Base-by-base conservation (phyloP, 441 rosid genomes). In the Gossypium schwendimanii region DNA sequence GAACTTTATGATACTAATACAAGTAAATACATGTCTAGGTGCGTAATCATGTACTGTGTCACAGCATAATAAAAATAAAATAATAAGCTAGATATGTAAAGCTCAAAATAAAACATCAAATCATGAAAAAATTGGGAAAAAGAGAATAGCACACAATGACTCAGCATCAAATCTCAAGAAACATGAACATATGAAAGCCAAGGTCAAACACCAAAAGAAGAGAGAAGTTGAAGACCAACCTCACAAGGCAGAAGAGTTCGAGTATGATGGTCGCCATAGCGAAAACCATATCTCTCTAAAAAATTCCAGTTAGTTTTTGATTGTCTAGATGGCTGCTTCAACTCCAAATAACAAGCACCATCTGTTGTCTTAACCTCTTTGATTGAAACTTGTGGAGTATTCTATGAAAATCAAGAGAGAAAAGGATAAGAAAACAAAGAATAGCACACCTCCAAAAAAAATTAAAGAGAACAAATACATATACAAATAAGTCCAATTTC, bases 201-300 rank as follows among this genome's bases (percentile, higher is more conserved):
- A 52, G 31, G 39, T 53, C n/a, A 62, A 53, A 69, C 31, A 63
- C 18, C 31, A 47, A 59, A 70, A 39, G 50, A 75, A 24, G 64
- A 63, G 77, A 36, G 60, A 59, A 77, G 54, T 55, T 77, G 80
- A 84, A 47, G 70, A 76, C 76, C 76, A 83, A 96, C 99, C 99
- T 96, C 99, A 72, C 86, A 85, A 44, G 99, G 92, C 71, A 96
- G 97, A 80, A 96, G 82, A 33, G 91, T 71, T 45, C 99, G 84
- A 6, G 71, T 82, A 50, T 67, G 75, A 57, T 67, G 71, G 20
- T 81, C 83, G 63, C 98, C 97, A 71, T 93, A 93, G 77, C 86
- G 90, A 71, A 88, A 93, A 74, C 99, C 99, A 71, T 90, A 96
- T 88, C 88, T 87, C 73, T 90, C 97, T 70, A 96, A 77, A 76